phyloP scores from a whole-genome alignment of 352 stramenopile species.

The Aphanomyces stellatus region DNA sequence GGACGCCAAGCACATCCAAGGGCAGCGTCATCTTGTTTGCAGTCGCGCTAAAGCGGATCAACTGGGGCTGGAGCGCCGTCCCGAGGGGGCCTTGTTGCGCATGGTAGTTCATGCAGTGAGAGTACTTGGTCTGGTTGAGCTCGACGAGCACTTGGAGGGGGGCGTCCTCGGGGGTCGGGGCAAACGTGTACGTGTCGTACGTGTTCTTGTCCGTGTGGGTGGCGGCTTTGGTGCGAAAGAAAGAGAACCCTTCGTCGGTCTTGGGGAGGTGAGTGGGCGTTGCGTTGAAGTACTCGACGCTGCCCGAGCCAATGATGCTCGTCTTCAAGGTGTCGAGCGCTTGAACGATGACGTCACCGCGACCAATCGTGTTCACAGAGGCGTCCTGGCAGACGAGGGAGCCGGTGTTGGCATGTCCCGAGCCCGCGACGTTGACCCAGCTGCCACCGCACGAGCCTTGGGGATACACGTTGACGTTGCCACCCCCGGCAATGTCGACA shows the following conservation, averaged over 20 bases:
- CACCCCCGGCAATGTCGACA: not conserved
- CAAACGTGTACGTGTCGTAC: not conserved
- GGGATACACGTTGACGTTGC: conserved; percentile 14
- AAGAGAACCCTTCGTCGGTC: not conserved
- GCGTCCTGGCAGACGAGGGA: conserved; percentile 3
- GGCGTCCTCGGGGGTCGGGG: not conserved
- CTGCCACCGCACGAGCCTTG: not conserved
- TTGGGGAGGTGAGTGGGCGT: conserved; percentile 9
- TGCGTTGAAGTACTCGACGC: conserved; percentile 11
- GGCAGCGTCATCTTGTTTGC: too few species aligned
- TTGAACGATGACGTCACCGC: conserved; percentile 3
- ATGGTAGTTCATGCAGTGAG: not conserved
- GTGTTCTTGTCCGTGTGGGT: not conserved
- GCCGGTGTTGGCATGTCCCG: not conserved
- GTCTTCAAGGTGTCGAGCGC: not conserved
- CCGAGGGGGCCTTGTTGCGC: not conserved
- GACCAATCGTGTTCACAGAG: not conserved
- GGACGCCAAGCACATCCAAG: not conserved
- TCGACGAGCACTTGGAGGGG: not conserved
- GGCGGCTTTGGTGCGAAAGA: not conserved
- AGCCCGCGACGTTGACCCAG: not conserved
- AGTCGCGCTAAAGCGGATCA: not conserved
- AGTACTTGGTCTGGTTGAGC: not conserved
- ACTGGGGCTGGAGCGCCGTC: not conserved
- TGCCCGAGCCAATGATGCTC: not conserved